Evolutionary conservation across 2,329 filamentous ascomycete genomes (phyloP).

Genomic region (Cordyceps tenuipes): DNA sequence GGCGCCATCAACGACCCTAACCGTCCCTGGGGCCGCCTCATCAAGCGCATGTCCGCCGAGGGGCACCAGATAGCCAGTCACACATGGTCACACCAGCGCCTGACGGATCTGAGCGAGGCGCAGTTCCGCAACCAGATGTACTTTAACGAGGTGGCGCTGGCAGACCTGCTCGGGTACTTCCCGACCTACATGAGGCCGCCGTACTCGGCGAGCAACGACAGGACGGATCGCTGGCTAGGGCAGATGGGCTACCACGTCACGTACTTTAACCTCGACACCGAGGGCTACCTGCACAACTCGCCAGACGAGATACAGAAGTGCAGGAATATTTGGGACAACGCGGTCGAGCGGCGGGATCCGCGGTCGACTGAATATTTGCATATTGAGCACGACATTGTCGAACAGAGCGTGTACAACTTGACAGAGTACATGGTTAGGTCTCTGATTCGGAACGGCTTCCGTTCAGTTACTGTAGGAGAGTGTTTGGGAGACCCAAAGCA

Average conservation of each 20-base stretch:
- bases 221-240: slow-evolving; percentile 30
- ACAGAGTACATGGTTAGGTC: slow-evolving; percentile 33
- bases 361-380: slow-evolving; percentile 34
- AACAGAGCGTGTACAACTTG: slow-evolving; percentile 36
- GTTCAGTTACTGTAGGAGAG: slow-evolving; percentile 42
- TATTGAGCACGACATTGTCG: slow-evolving; percentile 45
- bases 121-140: slow-evolving; percentile 33
- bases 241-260: slow-evolving; percentile 48
- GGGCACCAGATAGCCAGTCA: slow-evolving; percentile 54
- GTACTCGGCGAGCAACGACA: slow-evolving; percentile 35
- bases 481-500: slow-evolving; percentile 37
- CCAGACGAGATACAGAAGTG: slow-evolving; percentile 39
- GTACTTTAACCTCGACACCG: slow-evolving; percentile 54
- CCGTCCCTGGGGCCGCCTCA: slow-evolving; percentile 26
- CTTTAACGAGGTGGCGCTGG: slow-evolving; percentile 35
- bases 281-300: slow-evolving; percentile 47
- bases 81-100: slow-evolving; percentile 38
- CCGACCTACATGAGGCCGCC: slow-evolving; percentile 38
- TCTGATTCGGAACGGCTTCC: slow-evolving; percentile 32
- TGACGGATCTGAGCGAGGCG: slow-evolving; percentile 26
- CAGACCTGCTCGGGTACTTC: slow-evolving; percentile 31
- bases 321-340: slow-evolving; percentile 30
- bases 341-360: slow-evolving; percentile 26
- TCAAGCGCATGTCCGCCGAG: slow-evolving; percentile 39
- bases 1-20: slow-evolving; percentile 32